phyloP scores from a whole-genome alignment of 495 filamentous ascomycete species.

The Pseudoneurospora amorphoporcata region DNA sequence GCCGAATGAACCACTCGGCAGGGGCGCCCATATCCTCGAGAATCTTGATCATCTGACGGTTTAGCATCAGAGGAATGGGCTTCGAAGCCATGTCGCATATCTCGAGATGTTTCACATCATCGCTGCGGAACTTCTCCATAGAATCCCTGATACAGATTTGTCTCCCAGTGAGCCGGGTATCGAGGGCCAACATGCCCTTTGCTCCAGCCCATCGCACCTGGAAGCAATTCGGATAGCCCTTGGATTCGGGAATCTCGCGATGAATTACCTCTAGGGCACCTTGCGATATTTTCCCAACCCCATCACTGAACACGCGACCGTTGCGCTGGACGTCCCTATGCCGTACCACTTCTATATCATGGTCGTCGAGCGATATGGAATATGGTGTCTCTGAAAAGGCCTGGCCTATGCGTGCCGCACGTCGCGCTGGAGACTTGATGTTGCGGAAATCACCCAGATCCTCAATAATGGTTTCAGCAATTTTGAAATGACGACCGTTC shows the following conservation, averaged over 20 bases:
- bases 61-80: slow-evolving; percentile 59
- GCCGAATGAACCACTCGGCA: slow-evolving; percentile 44
- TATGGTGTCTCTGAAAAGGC: slow-evolving; percentile 69
- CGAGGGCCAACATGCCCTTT: slow-evolving; percentile 65
- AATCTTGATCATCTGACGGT: slow-evolving; percentile 72
- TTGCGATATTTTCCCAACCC: slow-evolving; percentile 60
- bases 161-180: slow-evolving; percentile 43
- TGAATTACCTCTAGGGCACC: slow-evolving; percentile 45
- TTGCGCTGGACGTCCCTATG: slow-evolving; percentile 35
- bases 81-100: slow-evolving; percentile 60
- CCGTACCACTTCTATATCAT: slow-evolving; percentile 17
- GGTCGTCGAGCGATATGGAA: slow-evolving; percentile 29
- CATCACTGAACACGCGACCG: slow-evolving; percentile 63
- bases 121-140: slow-evolving; percentile 71
- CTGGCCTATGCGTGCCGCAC: slow-evolving; percentile 75
- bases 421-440: slow-evolving; percentile 59
- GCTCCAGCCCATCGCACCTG: slow-evolving; percentile 63
- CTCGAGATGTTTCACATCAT: slow-evolving; percentile 47
- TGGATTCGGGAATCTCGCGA: slow-evolving; percentile 29
- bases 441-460: slow-evolving; percentile 53
- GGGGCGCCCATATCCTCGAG: slow-evolving; percentile 59
- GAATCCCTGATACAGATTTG: slow-evolving; percentile 49
- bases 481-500: slow-evolving; percentile 20
- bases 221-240: slow-evolving; percentile 47
- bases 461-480: slow-evolving; percentile 43